These are phyloP conservation scores for Flaveria robusta DNA, from an alignment of 129 eudicot species.

Conservation along the genomic window DNA sequence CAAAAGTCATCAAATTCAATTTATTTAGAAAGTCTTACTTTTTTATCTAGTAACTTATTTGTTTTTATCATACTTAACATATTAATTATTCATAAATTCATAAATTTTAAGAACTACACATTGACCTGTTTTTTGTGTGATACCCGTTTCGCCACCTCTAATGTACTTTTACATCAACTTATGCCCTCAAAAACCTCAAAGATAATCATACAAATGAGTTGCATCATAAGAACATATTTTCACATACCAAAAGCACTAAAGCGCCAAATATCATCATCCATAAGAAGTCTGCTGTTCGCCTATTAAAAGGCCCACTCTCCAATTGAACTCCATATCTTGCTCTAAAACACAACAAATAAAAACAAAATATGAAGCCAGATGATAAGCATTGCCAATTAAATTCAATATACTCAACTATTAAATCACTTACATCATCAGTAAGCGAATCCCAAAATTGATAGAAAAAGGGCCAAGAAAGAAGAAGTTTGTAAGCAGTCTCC, in stretches of 20 bases:
- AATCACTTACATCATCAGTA: conserved; percentile 74
- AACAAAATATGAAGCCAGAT: background rate
- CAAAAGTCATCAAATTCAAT: background rate
- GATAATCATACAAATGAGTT: conserved; percentile 16
- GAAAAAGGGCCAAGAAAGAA: conserved; percentile 79
- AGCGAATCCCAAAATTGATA: conserved; percentile 88
- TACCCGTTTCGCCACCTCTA: background rate
- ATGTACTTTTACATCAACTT: background rate
- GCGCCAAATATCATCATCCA: conserved; percentile 95
- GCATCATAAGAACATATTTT: background rate
- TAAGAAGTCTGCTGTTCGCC: conserved; percentile 83
- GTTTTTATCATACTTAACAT: background rate
- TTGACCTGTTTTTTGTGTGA: background rate
- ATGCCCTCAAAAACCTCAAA: background rate
- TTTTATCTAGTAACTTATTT: background rate
- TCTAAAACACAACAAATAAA: conserved; percentile 27
- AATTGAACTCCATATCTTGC: conserved; percentile 89
- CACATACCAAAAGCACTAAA: conserved; percentile 54
- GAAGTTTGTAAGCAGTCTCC: conserved; percentile 32
- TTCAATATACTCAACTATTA: background rate
- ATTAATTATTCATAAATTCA: background rate
- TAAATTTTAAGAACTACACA: background rate
- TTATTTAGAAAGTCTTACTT: background rate
- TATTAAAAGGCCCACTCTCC: conserved; percentile 78
- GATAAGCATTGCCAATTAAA: background rate